These are phyloP conservation scores for Phytophthora foliorum DNA, from an alignment of 352 stramenopile species.

Conservation along the genomic window DNA sequence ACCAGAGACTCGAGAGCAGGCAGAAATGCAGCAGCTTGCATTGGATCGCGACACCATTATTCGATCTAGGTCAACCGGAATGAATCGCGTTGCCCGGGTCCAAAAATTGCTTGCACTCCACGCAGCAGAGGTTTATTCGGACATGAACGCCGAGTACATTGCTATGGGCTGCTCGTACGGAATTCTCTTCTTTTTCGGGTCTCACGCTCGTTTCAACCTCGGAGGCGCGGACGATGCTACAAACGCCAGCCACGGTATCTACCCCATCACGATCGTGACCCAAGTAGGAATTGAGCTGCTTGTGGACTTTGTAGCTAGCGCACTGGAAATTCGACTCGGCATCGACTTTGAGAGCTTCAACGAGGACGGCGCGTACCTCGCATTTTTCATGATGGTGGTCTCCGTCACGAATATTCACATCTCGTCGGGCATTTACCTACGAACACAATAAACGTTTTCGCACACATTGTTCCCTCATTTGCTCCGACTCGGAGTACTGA, in stretches of 20 bases:
- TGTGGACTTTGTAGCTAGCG: conserved; percentile 34
- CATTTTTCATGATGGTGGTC: conserved; percentile 27
- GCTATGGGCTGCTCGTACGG: conserved; percentile 45
- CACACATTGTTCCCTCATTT: no score
- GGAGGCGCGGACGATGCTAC: not conserved
- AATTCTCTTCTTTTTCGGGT: conserved; percentile 39
- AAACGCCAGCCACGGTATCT: conserved; percentile 7
- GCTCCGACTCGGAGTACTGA: no score
- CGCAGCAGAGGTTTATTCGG: conserved; percentile 32
- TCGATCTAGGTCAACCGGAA: not conserved
- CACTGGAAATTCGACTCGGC: conserved; percentile 27
- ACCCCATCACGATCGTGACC: conserved; percentile 13
- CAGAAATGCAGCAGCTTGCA: not conserved
- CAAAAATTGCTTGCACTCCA: conserved; percentile 32
- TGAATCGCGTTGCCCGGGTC: not conserved
- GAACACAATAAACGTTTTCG: not conserved
- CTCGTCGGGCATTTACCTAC: conserved; percentile 21
- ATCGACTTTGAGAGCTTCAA: conserved; percentile 32
- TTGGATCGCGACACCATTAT: not conserved
- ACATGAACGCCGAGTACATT: conserved; percentile 60
- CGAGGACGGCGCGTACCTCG: conserved; percentile 25
- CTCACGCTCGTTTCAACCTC: conserved; percentile 37
- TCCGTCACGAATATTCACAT: conserved; percentile 34
- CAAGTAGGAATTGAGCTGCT: conserved; percentile 30
- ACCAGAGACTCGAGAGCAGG: not conserved